A percentile compares a stretch with the other conserved stretches of the same genome.
Conservation (phyloP, 1,284 basidiomycete genomes). For the Trichosporon asahii region DNA sequence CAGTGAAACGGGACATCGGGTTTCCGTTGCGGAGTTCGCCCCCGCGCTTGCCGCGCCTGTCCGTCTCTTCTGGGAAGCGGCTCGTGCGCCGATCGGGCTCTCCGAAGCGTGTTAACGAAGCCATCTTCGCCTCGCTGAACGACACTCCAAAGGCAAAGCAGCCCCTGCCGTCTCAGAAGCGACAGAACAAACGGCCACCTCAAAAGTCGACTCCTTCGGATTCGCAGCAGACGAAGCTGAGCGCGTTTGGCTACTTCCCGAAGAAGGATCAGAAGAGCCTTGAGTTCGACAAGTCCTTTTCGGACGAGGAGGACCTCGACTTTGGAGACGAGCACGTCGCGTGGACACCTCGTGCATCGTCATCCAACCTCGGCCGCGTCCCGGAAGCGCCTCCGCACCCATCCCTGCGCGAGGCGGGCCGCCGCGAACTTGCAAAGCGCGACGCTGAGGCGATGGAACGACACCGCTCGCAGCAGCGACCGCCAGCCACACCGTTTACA, state of each 20-base stretch:
- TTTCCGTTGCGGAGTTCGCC: not conserved
- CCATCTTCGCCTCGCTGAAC: not conserved
- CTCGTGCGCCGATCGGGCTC: not conserved
- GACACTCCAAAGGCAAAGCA: not conserved
- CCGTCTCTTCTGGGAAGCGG: not conserved
- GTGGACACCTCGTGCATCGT: not conserved
- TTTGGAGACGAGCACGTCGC: constrained; percentile 23
- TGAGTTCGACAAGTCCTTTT: constrained; percentile 33
- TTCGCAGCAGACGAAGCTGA: constrained; percentile 33
- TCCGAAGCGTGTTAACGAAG: not conserved
- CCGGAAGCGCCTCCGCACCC: constrained; percentile 44
- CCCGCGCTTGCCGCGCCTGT: constrained; percentile 5
- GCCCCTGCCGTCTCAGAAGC: not conserved
- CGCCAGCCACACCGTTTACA: not conserved
- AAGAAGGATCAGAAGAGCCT: not conserved
- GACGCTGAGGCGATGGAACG: constrained; percentile 19
- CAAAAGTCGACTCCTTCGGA: not conserved
- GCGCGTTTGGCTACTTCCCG: constrained; percentile 37
- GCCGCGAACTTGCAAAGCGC: constrained; percentile 32
- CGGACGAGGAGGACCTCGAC: constrained; percentile 39
- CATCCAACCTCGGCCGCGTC: constrained; percentile 16
- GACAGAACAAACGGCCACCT: constrained; percentile 15
- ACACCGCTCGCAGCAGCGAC: constrained; percentile 13
- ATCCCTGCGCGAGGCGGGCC: constrained; percentile 33
- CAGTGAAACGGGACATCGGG: not conserved